Evolutionary conservation across 495 filamentous ascomycete species (phyloP).

Genomic region (Thozetella sp.): DNA sequence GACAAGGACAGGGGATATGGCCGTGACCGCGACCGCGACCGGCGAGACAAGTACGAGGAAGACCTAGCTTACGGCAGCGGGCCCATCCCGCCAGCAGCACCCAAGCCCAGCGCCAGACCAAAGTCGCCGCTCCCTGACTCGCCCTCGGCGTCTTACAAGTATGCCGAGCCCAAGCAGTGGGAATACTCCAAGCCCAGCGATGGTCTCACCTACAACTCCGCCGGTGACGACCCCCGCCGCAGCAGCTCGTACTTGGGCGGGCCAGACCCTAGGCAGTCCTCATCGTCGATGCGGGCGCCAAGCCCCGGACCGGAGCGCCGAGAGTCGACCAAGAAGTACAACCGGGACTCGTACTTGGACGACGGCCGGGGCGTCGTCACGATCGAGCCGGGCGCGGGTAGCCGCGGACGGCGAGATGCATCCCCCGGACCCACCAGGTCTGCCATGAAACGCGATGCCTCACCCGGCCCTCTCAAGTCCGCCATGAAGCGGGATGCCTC

Average conservation of each 20-base stretch:
- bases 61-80: slow-evolving; percentile 47
- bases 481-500: slow-evolving; percentile 44
- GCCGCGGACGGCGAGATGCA: slow-evolving; percentile 8
- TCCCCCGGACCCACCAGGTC: background rate
- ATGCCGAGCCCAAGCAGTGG: slow-evolving; percentile 50
- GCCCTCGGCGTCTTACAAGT: slow-evolving; percentile 30
- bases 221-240: slow-evolving; percentile 10
- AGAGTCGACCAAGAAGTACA: slow-evolving; percentile 17
- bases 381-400: slow-evolving; percentile 30
- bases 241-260: slow-evolving; percentile 23
- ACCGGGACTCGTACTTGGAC: slow-evolving; percentile 24
- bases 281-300: slow-evolving; percentile 12
- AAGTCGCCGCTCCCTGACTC: slow-evolving; percentile 27
- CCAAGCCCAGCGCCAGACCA: slow-evolving; percentile 8
- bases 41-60: slow-evolving; percentile 40
- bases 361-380: slow-evolving; percentile 34
- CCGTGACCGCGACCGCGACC: slow-evolving; percentile 21
- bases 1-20: slow-evolving; percentile 11
- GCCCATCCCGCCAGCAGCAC: slow-evolving; percentile 8
- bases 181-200: slow-evolving; percentile 50
- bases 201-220: slow-evolving; percentile 41
- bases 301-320: slow-evolving; percentile 18
- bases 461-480: slow-evolving; percentile 20
- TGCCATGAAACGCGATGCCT: slow-evolving; percentile 6
- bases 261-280: background rate